Evolutionary conservation across 768 basidiomycete species (phyloP), one percentile per base, ranked within the genome.

Genomic region (Macrolepiota albuminosa): DNA sequence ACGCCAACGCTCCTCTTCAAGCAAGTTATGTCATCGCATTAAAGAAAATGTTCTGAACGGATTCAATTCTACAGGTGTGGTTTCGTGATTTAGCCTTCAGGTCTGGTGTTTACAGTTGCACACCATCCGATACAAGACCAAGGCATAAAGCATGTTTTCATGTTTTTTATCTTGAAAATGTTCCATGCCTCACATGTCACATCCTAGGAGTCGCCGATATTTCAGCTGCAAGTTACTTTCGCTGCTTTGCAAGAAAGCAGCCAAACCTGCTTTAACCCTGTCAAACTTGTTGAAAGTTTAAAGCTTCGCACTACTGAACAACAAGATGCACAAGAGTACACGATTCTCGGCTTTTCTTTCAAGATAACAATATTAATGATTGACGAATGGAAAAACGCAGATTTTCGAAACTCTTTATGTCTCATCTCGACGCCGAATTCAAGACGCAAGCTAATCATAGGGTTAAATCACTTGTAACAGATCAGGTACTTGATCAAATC

Each of bases 261-360:
- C 4, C 78, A 85, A 65, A 81, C 72, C 51, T 84, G 88, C 0
- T 95, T 90, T 69, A 93, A 98, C 72, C 96, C 96, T 0, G 74
- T 77, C 16, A 89, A 87, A 62, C 81, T 98, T 14, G 89, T 95
- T 6, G 88, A 95, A 69, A 92, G 92, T 64, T 75, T 98, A 55
- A 82, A 87, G 59, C 75, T 98, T 42, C 83, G 88, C 21, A 86
- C 87, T 1, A 80, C 87, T 4, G 91, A 97, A 68, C 96, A 98
- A 68, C 95, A 98, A 73, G 96, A 98, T 75, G 95, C 96, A 34
- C 93, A 95, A 73, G 96, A 98, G 93, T 97, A 67, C 56, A 84
- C 67, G 18, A 47, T 14, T 31, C 29, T 34, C 6, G 13, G 16
- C 11, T 31, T 31, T 52, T 21, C 33, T 8, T 24, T 5, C 14